phyloP scores from a whole-genome alignment of 2,329 filamentous ascomycete genomes.

The Beauveria scarabaeidicola region DNA sequence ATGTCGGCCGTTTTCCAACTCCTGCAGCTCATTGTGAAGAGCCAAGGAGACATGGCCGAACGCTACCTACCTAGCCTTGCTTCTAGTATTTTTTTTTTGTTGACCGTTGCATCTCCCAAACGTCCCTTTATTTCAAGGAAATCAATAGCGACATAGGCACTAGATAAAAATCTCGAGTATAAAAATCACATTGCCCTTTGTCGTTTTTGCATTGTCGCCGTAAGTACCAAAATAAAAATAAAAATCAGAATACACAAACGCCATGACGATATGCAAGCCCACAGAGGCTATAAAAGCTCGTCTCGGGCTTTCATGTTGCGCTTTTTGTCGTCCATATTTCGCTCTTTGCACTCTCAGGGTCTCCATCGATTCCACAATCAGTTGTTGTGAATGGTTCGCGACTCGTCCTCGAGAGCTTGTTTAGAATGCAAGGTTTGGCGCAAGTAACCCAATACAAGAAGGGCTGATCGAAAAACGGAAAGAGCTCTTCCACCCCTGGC shows the following conservation, averaged over 20 bases:
- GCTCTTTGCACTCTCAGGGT: background rate
- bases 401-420: background rate
- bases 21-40: background rate
- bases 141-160: background rate
- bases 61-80: background rate
- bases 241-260: constrained; percentile 7
- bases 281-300: background rate
- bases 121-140: background rate
- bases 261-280: constrained; percentile 11
- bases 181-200: constrained; percentile 6
- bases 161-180: constrained; percentile 6
- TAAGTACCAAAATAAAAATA: constrained; percentile 3
- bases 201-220: constrained; percentile 4
- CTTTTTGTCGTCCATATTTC: background rate
- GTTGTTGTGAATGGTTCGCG: background rate
- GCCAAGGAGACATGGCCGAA: background rate
- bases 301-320: background rate
- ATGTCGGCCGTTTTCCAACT: background rate
- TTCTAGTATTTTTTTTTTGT: background rate
- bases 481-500: background rate
- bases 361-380: background rate
- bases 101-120: background rate
- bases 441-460: background rate
- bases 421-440: background rate
- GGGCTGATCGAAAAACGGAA: background rate